Conservation (phyloP, 202 grass and related monocot species). For the Alloteropsis angusta region DNA sequence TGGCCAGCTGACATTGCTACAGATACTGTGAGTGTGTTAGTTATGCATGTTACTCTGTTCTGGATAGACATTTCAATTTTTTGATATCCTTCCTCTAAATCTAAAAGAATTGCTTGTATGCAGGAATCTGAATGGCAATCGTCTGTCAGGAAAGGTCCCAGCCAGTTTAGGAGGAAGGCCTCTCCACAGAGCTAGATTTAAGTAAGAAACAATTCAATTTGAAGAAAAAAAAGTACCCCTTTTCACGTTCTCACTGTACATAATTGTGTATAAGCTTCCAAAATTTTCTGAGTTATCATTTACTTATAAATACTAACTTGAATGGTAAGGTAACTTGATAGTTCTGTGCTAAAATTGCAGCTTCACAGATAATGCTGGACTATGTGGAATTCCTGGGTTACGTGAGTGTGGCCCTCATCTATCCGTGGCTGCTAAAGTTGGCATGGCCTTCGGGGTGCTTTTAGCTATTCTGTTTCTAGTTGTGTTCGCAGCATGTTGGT, state of each 20-base stretch:
- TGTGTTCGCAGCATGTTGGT: conserved; percentile 67
- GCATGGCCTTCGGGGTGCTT: conserved; percentile 64
- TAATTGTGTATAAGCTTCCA: neutral
- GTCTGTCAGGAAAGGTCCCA: conserved; percentile 83
- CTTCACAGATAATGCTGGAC: conserved; percentile 81
- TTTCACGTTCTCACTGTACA: neutral
- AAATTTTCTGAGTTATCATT: conserved; percentile 3
- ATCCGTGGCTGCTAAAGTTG: conserved; percentile 73
- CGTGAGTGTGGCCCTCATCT: conserved; percentile 74
- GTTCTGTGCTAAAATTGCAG: conserved; percentile 32
- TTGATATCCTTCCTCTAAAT: neutral
- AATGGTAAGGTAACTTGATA: neutral
- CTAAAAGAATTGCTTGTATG: conserved; percentile 1
- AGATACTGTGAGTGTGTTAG: conserved; percentile 58
- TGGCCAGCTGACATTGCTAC: conserved; percentile 53
- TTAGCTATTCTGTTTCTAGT: conserved; percentile 58
- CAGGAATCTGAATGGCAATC: conserved; percentile 93
- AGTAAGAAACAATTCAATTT: conserved; percentile 41
- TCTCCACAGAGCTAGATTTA: conserved; percentile 92
- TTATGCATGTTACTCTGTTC: conserved; percentile 20
- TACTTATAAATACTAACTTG: neutral
- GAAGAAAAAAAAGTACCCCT: neutral
- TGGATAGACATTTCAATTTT: neutral
- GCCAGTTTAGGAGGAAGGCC: conserved; percentile 79
- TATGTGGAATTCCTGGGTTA: conserved; percentile 94